Evolutionary conservation across 31 red algal species (phyloP).

Genomic region (Bonnemaisonia californica): DNA sequence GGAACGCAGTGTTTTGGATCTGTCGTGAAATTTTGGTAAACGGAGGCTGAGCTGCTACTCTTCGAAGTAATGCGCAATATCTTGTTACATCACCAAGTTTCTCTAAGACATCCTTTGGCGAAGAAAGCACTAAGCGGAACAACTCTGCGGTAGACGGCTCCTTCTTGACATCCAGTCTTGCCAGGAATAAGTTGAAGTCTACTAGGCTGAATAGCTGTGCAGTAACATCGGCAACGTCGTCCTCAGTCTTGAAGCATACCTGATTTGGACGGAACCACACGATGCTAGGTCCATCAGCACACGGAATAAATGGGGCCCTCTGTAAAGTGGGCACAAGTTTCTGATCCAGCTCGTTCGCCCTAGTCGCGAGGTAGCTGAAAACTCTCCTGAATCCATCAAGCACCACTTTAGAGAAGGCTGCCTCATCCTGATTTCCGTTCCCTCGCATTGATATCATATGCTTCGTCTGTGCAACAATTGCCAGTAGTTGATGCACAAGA

Average conservation of each 20-base stretch:
- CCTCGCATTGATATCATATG: not conserved
- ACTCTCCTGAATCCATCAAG: constrained; percentile 34
- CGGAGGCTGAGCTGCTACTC: constrained; percentile 38
- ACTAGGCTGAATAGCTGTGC: constrained; percentile 19
- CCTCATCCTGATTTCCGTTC: not conserved
- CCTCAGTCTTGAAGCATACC: constrained; percentile 38
- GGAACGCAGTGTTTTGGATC: constrained; percentile 38
- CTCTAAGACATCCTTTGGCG: constrained; percentile 37
- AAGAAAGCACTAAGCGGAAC: constrained; percentile 30
- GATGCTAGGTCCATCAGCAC: constrained; percentile 3
- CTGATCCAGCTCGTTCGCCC: constrained; percentile 34
- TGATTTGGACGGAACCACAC: constrained; percentile 40
- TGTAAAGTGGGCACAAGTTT: not conserved
- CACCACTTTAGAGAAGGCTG: constrained; percentile 1
- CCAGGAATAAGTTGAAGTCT: constrained; percentile 50
- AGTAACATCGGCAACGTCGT: constrained; percentile 17
- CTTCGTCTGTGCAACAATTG: constrained; percentile 34
- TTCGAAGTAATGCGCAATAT: constrained; percentile 47
- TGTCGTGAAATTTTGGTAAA: constrained; percentile 17
- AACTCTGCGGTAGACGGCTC: constrained; percentile 54
- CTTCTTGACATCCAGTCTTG: constrained; percentile 43
- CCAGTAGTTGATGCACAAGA: constrained; percentile 23
- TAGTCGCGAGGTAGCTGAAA: constrained; percentile 37
- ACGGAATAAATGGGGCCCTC: constrained; percentile 45
- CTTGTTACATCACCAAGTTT: constrained; percentile 55